These are phyloP conservation scores for Neofusicoccum parvum DNA, from an alignment of 2,329 filamentous ascomycete species.

Conservation along the genomic window DNA sequence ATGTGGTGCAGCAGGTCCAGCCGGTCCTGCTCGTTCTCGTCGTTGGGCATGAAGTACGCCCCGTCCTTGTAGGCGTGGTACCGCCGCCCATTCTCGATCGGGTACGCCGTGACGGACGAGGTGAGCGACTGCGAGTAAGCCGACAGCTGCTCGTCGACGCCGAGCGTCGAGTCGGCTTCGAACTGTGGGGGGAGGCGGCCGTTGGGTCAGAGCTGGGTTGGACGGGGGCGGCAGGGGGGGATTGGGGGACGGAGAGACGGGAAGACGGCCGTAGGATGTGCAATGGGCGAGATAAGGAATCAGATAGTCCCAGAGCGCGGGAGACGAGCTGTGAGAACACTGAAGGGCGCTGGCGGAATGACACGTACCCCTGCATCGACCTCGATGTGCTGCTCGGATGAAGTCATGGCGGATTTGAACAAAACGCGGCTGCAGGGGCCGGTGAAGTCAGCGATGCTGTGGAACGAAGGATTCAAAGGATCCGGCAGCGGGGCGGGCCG, in stretches of 20 bases:
- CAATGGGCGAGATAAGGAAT: no score
- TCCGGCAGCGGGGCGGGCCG: neutral
- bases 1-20: constrained; percentile 34
- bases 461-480: neutral
- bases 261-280: no score
- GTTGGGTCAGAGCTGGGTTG: neutral
- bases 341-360: no score
- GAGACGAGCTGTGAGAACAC: no score
- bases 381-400: constrained; percentile 5
- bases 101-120: constrained; percentile 25
- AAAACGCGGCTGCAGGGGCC: neutral
- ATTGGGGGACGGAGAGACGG: no score
- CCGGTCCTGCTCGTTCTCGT: constrained; percentile 39
- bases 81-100: constrained; percentile 31
- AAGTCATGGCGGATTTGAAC: neutral
- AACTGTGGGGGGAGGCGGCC: neutral
- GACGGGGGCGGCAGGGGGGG: no score
- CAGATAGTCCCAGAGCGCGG: no score
- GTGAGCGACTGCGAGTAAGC: constrained; percentile 17
- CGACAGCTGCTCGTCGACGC: constrained; percentile 6
- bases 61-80: constrained; percentile 32
- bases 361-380: constrained; percentile 4
- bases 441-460: neutral
- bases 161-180: constrained; percentile 1
- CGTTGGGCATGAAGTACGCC: constrained; percentile 32